Base-by-base conservation (phyloP, 768 basidiomycete genomes). In the Gloeophyllum trabeum region DNA sequence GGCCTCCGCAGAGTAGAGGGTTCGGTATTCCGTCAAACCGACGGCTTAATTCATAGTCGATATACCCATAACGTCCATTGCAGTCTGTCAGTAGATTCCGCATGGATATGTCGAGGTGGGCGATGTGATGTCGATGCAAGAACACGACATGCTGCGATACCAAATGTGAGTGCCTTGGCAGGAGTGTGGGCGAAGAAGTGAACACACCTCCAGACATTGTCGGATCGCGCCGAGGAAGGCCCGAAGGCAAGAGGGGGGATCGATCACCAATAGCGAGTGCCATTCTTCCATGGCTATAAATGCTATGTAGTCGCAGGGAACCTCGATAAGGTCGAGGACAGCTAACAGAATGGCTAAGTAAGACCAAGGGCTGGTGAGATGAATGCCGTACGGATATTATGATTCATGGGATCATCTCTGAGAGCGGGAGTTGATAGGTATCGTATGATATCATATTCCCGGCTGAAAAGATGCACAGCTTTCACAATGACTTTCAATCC, bases 201-300 rank as follows among this genome's bases (percentile, higher is more conserved):
- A 16, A 43, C 53, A 10, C 48, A 80, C 84, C 64, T 86, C 80
- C 26, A 86, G 75, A 47, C 75, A 80, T 53, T 84, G 81, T 18
- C 71, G 71, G 39, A 86, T 50, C 12, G 70, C 71, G 3, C 62
- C 63, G 20, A 86, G 56, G 50, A 83, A 81, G 12, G 64, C 58
- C 32, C 59, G 59, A 39, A 79, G 54, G 48, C 65, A 74, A 52
- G 68, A 71, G 4, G 78, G 76, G 20, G 63, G 58, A 25, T 64
- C 61, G 12, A 67, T 60, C 19, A 79, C 63, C 18, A 84, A 61
- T 42, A 79, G 70, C 7, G 81, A 65, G 12, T 76, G 79, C 84
- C 84, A 87, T 58, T 83, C 73, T 53, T 86, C 84, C 81, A 84
- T 85, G 20, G 86, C 75, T 43, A 87, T 76, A 51, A 87, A 79